A percentile compares a stretch with the other conserved stretches of the same genome.
Conservation (phyloP, 2,329 filamentous ascomycete genomes). For the Cladorrhinum sp. region DNA sequence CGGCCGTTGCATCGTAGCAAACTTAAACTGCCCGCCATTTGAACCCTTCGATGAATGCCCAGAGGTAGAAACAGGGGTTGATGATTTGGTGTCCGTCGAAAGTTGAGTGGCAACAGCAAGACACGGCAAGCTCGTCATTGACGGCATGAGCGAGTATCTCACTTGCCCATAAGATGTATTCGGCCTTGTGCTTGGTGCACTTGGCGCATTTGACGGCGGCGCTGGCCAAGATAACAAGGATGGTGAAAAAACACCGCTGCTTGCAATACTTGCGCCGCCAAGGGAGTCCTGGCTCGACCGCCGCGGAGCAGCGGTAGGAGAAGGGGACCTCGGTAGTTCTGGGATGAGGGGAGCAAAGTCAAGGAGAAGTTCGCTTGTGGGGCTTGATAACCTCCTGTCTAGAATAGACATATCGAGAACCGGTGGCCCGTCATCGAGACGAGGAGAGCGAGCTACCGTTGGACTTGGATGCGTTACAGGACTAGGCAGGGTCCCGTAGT, state of each 20-base stretch:
- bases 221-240: conserved; percentile 24
- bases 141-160: neutral
- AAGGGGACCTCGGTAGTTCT: conserved; percentile 18
- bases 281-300: conserved; percentile 23
- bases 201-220: conserved; percentile 20
- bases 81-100: too few relatives aligned
- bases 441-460: conserved; percentile 13
- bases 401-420: conserved; percentile 9
- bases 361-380: conserved; percentile 13
- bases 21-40: neutral
- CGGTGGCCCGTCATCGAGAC: conserved; percentile 15
- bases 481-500: conserved; percentile 20
- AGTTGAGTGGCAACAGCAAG: too few relatives aligned
- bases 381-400: conserved; percentile 10
- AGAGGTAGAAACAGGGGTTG: too few relatives aligned
- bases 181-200: conserved; percentile 1
- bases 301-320: conserved; percentile 10
- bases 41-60: too few relatives aligned
- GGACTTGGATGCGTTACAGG: conserved; percentile 20
- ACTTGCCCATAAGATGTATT: conserved; percentile 5
- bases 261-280: conserved; percentile 25
- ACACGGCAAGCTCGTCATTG: neutral
- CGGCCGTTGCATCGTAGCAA: neutral
- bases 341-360: conserved; percentile 20
- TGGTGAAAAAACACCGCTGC: conserved; percentile 25